Base-by-base conservation (phyloP, 768 basidiomycete genomes). In the Phylloporus scabripes region DNA sequence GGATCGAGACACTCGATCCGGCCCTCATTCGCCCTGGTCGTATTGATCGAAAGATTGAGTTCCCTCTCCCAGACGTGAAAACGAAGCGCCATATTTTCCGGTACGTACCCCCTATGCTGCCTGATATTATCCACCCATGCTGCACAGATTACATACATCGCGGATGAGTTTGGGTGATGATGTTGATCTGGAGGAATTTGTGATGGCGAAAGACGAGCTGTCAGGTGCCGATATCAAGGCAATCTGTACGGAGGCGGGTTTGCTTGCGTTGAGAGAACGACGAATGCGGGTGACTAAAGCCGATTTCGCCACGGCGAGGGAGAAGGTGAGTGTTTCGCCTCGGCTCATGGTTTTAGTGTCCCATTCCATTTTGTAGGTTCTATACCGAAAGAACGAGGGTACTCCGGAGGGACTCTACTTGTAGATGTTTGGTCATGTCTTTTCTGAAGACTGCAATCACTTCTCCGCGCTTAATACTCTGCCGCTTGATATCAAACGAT, bases 141-240 rank as follows among this genome's bases (percentile, higher is more conserved):
- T 14, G 33, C 24, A 45, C 49, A 88, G 88, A 60, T 69, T 97
- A 58, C 94, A 96, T 67, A 98, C 96, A 4, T 83, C 90, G 26
- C 85, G 95, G 5, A 99, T 99, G 96, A 93, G 82, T 59, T 71
- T 99, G 49, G 72, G 70, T 44, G 78, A 80, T 23, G 92, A 95
- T 60, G 95, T 98, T 29, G 93, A 93, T 63, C 73, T 98, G 48
- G 95, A 98, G 64, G 95, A 98, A 67, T 92, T 92, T 60, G 83
- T 99, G 48, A 87, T 87, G 72, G 85, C 87, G 24, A 98, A 98
- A 69, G 96, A 99, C 59, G 95, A 97, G 60, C 72, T 96, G 18
- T 92, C 89, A 11, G 96, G 96, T 40, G 96, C 96, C 2, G 96
- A 99, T 62, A 98, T 99, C 77, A 98, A 98, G 72, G 96, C 95